Base-by-base conservation (phyloP, 2,329 filamentous ascomycete species). In the Polytolypa hystricis region DNA sequence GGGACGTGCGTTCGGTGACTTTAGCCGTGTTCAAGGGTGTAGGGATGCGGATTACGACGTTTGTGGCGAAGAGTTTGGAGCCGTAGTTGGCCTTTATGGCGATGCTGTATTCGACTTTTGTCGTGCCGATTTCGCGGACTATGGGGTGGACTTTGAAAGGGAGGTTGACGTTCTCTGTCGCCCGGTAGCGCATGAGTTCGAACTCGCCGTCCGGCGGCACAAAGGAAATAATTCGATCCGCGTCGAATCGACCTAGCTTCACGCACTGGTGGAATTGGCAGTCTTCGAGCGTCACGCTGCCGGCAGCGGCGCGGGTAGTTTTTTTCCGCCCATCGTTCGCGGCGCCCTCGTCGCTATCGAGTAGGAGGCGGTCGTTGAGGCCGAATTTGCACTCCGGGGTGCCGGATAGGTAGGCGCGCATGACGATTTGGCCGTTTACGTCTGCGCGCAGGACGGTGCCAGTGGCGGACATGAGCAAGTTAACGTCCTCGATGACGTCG, bases 191-290 rank as follows among this genome's bases (percentile, higher is more conserved):
- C 91, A 98, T 98, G 44, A 98, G 73, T 66, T 98, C 91, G 60
- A 98, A 98, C 56, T 95, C 89, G 47, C 91, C 91, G 57, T 98
- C 91, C 3, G 91, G 91, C 2, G 91, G 91, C 25, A 98, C 80
- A 59, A 98, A 95, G 41, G 82, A 91, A 60, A 98, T 96, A 58
- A 94, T 96, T 46, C 91, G 75, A 62, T 98, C 91, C 19, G 82
- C 82, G 61, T 96, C 91, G 55, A 98, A 98, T 56, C 93, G 93
- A 47, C 89, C 87, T 19, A 98, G 73, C 66, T 95, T 94, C 42
- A 98, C 91, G 60, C 91, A 98, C 62, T 98, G 91, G 62, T 98
- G 91, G 65, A 98, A 95, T 56, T 96, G 91, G 56, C 93, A 96
- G 60, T 98, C 91, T 58, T 98, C 93, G 17, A 98, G 71, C 0